Percentiles rank a stretch among this genome's conserved stretches.
These are phyloP conservation scores for Hemisphaericaspora nanyangensis DNA, from an alignment of 805 yeast species.

Conservation along the genomic window DNA sequence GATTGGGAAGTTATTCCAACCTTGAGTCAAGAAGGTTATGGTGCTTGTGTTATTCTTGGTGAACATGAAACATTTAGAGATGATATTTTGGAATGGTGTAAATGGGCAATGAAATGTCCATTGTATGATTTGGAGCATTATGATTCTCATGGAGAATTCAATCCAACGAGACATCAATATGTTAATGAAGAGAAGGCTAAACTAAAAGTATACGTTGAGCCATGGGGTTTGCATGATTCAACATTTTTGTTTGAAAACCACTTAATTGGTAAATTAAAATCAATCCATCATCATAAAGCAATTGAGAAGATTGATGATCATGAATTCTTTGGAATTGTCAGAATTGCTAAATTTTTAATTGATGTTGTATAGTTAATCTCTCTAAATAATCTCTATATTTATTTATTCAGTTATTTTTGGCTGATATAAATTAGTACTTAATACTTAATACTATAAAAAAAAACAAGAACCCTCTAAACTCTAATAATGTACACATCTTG, in stretches of 20 bases:
- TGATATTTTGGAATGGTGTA: constrained; percentile 33
- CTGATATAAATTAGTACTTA: too few relatives aligned
- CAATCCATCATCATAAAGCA: background rate
- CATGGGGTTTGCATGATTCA: constrained; percentile 35
- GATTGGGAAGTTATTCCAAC: constrained; percentile 35
- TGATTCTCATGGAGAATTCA: constrained; percentile 17
- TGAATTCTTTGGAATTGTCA: constrained; percentile 17
- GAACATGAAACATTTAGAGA: constrained; percentile 43
- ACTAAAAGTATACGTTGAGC: constrained; percentile 19
- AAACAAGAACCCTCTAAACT: background rate
- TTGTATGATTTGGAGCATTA: constrained; percentile 11
- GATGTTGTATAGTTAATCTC: constrained; percentile 8
- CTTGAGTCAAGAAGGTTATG: constrained; percentile 19
- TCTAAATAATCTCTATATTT: too few relatives aligned
- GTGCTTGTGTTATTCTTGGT: constrained; percentile 31
- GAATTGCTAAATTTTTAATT: constrained; percentile 21
- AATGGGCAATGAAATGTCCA: constrained; percentile 28
- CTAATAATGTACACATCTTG: too few relatives aligned
- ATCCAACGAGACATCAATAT: constrained; percentile 17
- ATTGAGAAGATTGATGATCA: constrained; percentile 6
- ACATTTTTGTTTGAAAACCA: constrained; percentile 22
- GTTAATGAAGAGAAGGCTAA: background rate
- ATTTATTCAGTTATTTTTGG: too few relatives aligned
- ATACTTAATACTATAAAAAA: too few relatives aligned
- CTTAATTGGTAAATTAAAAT: constrained; percentile 7